Percentiles rank a stretch among this genome's conserved stretches.
Evolutionary conservation across 2,329 filamentous ascomycete genomes (phyloP).

Genomic region (Pseudopyricularia cyperi): DNA sequence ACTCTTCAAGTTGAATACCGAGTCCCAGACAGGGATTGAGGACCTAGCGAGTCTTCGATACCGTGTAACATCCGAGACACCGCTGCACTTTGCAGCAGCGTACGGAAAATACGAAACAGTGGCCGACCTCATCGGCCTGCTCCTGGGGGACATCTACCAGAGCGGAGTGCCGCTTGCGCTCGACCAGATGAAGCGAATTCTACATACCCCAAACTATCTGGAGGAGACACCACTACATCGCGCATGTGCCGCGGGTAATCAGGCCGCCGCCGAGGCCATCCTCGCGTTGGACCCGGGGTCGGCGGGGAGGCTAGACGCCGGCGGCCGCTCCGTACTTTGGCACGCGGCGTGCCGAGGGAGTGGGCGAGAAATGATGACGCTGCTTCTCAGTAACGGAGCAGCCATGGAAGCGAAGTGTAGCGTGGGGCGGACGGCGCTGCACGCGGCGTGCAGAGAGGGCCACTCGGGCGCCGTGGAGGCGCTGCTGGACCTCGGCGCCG

Average conservation of each 20-base stretch:
- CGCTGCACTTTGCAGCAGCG: slow-evolving; percentile 2
- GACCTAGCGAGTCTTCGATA: neutral
- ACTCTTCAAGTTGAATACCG: neutral
- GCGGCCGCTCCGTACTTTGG: neutral
- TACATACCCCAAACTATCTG: neutral
- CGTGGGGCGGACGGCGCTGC: neutral
- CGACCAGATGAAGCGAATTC: neutral
- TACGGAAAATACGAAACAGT: neutral
- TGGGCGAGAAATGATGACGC: neutral
- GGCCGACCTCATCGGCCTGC: neutral
- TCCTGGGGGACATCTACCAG: neutral
- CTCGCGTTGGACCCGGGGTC: neutral
- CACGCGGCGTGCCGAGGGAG: neutral
- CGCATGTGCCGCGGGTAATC: slow-evolving; percentile 1
- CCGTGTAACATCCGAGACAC: neutral
- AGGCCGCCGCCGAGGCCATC: neutral
- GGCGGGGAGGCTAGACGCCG: neutral
- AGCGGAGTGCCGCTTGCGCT: neutral
- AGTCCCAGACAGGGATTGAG: neutral
- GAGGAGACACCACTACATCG: neutral
- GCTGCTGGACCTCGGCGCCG: neutral
- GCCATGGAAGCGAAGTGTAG: neutral
- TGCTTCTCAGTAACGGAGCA: neutral
- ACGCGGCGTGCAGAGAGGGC: slow-evolving; percentile 1
- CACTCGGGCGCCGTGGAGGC: neutral